These are phyloP conservation scores for Kurtzmaniella quercitrusa DNA, from an alignment of 1,139 yeast genomes.

Conservation along the genomic window DNA sequence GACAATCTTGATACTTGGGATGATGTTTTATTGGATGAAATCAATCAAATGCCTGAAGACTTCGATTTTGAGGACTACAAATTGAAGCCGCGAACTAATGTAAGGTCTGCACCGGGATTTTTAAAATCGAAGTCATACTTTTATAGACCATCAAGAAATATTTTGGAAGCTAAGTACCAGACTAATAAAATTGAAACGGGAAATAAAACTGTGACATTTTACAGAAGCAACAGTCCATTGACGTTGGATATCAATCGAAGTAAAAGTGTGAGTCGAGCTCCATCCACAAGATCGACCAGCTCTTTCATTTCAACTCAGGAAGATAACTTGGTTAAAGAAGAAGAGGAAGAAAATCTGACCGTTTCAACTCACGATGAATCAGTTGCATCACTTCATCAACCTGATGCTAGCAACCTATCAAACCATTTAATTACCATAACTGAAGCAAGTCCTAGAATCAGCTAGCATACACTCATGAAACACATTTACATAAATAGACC, in stretches of 20 bases:
- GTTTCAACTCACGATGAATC: not conserved
- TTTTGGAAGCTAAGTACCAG: constrained; percentile 18
- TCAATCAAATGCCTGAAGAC: constrained; percentile 58
- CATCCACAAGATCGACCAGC: constrained; percentile 24
- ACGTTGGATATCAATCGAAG: constrained; percentile 12
- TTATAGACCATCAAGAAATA: constrained; percentile 31
- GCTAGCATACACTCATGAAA: no score
- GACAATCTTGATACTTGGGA: constrained; percentile 19
- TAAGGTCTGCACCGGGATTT: constrained; percentile 10
- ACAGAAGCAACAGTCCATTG: constrained; percentile 18
- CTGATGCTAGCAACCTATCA: not conserved
- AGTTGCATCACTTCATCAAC: not conserved
- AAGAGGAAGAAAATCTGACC: constrained; percentile 16
- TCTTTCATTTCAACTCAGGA: constrained; percentile 20
- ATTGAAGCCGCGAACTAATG: constrained; percentile 10
- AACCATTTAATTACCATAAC: constrained; percentile 2
- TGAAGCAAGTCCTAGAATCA: constrained; percentile 3
- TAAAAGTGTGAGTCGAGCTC: constrained; percentile 24
- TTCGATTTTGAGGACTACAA: constrained; percentile 46
- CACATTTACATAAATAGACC: no score
- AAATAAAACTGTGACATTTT: constrained; percentile 57
- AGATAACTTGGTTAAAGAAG: constrained; percentile 16
- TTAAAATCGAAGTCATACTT: constrained; percentile 35
- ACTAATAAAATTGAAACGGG: constrained; percentile 48
- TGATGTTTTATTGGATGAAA: constrained; percentile 46